Conservation (phyloP, 805 yeast species). For the Candida peoriensis region DNA sequence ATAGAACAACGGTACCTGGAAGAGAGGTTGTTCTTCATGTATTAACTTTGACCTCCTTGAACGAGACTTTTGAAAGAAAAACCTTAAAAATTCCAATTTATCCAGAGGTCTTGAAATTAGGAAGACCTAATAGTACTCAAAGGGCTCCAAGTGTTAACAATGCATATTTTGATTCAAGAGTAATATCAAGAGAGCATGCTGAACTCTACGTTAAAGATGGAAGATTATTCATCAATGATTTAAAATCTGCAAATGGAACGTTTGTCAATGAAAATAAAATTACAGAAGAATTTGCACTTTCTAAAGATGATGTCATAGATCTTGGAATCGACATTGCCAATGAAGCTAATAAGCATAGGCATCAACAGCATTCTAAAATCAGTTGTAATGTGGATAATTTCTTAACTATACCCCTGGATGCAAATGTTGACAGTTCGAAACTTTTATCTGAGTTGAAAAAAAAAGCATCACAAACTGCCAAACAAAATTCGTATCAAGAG, state of each 20-base stretch:
- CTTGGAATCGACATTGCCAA: constrained; percentile 85
- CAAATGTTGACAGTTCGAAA: constrained; percentile 17
- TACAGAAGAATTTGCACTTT: constrained; percentile 51
- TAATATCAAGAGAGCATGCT: constrained; percentile 90
- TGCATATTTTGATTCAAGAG: constrained; percentile 93
- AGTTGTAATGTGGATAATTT: constrained; percentile 78
- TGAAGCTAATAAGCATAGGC: constrained; percentile 36
- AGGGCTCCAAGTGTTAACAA: constrained; percentile 60
- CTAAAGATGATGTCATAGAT: constrained; percentile 83
- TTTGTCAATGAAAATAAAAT: constrained; percentile 76
- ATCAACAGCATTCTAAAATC: constrained; percentile 76
- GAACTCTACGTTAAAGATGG: constrained; percentile 77
- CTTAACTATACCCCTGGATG: constrained; percentile 39
- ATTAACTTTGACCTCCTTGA: constrained; percentile 69
- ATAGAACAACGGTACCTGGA: neutral
- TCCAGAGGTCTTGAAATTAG: constrained; percentile 83
- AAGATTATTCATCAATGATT: constrained; percentile 71
- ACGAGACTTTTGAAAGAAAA: constrained; percentile 78
- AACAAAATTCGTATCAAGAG: constrained; percentile 19
- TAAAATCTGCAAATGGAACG: constrained; percentile 92
- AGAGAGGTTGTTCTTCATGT: constrained; percentile 40
- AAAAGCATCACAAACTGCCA: constrained; percentile 6
- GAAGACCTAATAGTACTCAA: constrained; percentile 73
- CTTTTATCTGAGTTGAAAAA: constrained; percentile 10
- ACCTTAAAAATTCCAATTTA: constrained; percentile 70